Base-by-base conservation (phyloP, 73 alveolate genomes). In the Blepharisma japonicum region DNA sequence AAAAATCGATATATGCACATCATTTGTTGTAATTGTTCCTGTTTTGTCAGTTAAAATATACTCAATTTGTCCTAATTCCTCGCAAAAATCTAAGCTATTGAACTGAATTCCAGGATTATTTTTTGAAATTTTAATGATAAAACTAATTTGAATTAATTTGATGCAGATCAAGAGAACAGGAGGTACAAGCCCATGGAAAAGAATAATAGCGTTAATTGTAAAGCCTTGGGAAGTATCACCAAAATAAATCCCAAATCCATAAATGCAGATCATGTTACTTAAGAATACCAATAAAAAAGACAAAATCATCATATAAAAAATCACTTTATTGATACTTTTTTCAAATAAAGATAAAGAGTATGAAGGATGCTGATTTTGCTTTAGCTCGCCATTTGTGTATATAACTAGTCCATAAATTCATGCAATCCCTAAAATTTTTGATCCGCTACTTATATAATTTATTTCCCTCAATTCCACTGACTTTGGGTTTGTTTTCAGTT, bases 1-100 rank as follows among this genome's bases (percentile, higher is more conserved):
- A 25, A n/a, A 61, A 61, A 61, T 39, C 23, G 14, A 39, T 14
- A 39, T 39, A 9, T 25, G 14, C 2, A 61, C n/a, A 8, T 61
- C 49, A 61, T 61, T 61, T 2, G n/a, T 25, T 1, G 74, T 61
- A 61, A 61, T 2, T 9, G 74, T 61, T 39, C 74, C 74, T 61
- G 74, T 61, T 5, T 61, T 61, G 4, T 61, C 23, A 8, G 23
- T 9, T n/a, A 61, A 8, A 25, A 61, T n/a, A 61, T 61, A 61
- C 49, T 61, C 74, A 11, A 61, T 25, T 14, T 61, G 38, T 20
- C 74, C 74, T 14, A 61, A 39, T 14, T 61, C 74, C 23, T 61
- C 74, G 2, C 14, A 25, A 39, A 20, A 18, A 14, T 61, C 74
- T 61, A 39, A 39, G 48, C 23, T 61, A 9, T 61, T 61, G 18